Percentiles rank a stretch among this genome's conserved stretches.
Conservation (phyloP, 352 stramenopile species). For the Phytophthora aleatoria region DNA sequence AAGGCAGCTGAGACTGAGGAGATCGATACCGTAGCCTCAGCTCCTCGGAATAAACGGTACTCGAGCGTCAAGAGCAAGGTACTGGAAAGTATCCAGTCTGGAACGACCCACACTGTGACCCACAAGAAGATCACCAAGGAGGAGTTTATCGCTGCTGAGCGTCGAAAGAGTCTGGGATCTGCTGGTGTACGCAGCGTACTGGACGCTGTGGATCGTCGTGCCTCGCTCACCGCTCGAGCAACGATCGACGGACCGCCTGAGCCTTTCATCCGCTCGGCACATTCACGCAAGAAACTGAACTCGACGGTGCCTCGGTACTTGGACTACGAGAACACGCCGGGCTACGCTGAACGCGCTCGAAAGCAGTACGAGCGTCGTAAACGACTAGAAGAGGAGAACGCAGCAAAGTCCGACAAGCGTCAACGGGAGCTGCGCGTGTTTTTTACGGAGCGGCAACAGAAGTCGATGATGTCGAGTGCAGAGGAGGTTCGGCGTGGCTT, state of each 20-base stretch:
- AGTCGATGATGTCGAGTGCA: slow-evolving; percentile 41
- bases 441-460: slow-evolving; percentile 53
- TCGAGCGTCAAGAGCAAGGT: slow-evolving; percentile 64
- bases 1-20: slow-evolving; percentile 29
- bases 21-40: background rate
- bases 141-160: slow-evolving; percentile 45
- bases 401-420: slow-evolving; percentile 59
- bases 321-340: slow-evolving; percentile 55
- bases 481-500: slow-evolving; percentile 58
- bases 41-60: slow-evolving; percentile 46
- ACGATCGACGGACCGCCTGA: slow-evolving; percentile 29
- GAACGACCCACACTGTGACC: slow-evolving; percentile 11
- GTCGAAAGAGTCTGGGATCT: slow-evolving; percentile 48
- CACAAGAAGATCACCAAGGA: slow-evolving; percentile 47
- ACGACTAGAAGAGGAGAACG: slow-evolving; percentile 67
- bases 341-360: slow-evolving; percentile 53
- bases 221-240: slow-evolving; percentile 29
- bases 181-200: slow-evolving; percentile 23
- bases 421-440: slow-evolving; percentile 55
- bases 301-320: slow-evolving; percentile 65
- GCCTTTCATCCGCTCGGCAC: slow-evolving; percentile 36
- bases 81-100: slow-evolving; percentile 30
- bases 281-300: slow-evolving; percentile 51
- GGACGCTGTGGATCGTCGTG: slow-evolving; percentile 30
- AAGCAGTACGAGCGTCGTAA: slow-evolving; percentile 68